phyloP scores from a whole-genome alignment of 495 filamentous ascomycete genomes.

The Cryomyces minteri region DNA sequence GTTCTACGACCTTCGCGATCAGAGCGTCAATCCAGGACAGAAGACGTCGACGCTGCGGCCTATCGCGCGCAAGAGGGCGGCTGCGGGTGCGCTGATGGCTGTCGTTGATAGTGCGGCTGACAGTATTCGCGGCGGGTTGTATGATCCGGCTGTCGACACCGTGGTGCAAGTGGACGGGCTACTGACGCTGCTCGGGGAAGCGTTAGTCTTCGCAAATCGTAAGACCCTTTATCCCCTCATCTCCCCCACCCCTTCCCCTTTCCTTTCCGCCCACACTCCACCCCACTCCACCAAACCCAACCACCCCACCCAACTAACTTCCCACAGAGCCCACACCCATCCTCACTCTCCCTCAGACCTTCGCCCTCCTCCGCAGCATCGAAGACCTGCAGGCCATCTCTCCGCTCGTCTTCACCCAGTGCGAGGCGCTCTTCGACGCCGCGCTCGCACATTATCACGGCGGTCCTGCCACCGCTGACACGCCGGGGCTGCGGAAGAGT shows the following conservation, averaged over 20 bases:
- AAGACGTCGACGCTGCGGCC: slow-evolving; percentile 23
- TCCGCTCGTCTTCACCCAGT: slow-evolving; percentile 45
- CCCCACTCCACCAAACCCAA: background rate
- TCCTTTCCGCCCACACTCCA: background rate
- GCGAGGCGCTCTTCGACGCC: slow-evolving; percentile 49
- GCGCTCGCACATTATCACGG: slow-evolving; percentile 23
- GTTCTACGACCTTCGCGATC: slow-evolving; percentile 75
- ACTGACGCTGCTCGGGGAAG: slow-evolving; percentile 69
- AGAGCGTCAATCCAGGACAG: slow-evolving; percentile 28
- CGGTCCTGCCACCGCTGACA: background rate
- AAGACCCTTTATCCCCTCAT: slow-evolving; percentile 11
- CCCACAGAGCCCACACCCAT: slow-evolving; percentile 24
- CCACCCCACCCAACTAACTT: too few species aligned
- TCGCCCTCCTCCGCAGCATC: slow-evolving; percentile 55
- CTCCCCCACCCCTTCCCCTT: background rate
- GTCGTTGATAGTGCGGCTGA: slow-evolving; percentile 70
- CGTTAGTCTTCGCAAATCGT: slow-evolving; percentile 53
- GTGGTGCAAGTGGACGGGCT: slow-evolving; percentile 75
- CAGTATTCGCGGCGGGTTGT: slow-evolving; percentile 75
- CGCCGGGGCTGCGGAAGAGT: background rate
- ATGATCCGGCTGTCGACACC: slow-evolving; percentile 55
- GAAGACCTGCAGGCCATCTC: slow-evolving; percentile 70
- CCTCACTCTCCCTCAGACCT: slow-evolving; percentile 48
- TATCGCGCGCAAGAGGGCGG: slow-evolving; percentile 31
- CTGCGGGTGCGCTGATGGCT: slow-evolving; percentile 51